Conservation (phyloP, 1,139 yeast species). For the Arxiozyma telluris region DNA sequence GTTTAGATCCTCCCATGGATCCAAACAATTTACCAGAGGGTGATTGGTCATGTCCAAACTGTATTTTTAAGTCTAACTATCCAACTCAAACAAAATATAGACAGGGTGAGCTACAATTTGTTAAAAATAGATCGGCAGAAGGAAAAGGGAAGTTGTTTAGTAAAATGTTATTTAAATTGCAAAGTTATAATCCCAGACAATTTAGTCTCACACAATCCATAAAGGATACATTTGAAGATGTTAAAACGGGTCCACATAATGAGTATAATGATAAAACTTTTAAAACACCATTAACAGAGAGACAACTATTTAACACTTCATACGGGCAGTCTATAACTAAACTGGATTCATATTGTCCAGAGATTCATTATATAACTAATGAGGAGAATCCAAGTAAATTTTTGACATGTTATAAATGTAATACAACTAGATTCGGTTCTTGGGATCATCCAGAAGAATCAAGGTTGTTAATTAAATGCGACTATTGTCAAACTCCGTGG, state of each 20-base stretch:
- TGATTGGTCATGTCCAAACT: constrained; percentile 82
- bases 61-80: constrained; percentile 36
- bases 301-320: constrained; percentile 35
- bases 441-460: constrained; percentile 40
- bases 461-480: constrained; percentile 61
- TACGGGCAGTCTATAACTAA: constrained; percentile 37
- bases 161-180: constrained; percentile 49
- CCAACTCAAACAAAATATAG: constrained; percentile 18
- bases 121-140: constrained; percentile 13
- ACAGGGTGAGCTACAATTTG: constrained; percentile 19
- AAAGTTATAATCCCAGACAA: constrained; percentile 58
- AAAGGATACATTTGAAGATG: constrained; percentile 68
- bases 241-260: constrained; percentile 57
- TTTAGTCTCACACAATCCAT: constrained; percentile 62
- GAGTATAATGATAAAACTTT: constrained; percentile 58
- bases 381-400: constrained; percentile 44
- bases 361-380: constrained; percentile 23
- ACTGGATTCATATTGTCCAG: constrained; percentile 43
- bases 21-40: constrained; percentile 71
- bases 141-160: constrained; percentile 43
- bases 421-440: constrained; percentile 38
- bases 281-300: constrained; percentile 34
- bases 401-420: constrained; percentile 67
- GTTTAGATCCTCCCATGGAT: constrained; percentile 85
- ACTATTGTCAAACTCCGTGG: constrained; percentile 81